A percentile compares a stretch with the other conserved stretches of the same genome.
phyloP scores from a whole-genome alignment of 2,329 filamentous ascomycete genomes.

The Diplodia corticola region DNA sequence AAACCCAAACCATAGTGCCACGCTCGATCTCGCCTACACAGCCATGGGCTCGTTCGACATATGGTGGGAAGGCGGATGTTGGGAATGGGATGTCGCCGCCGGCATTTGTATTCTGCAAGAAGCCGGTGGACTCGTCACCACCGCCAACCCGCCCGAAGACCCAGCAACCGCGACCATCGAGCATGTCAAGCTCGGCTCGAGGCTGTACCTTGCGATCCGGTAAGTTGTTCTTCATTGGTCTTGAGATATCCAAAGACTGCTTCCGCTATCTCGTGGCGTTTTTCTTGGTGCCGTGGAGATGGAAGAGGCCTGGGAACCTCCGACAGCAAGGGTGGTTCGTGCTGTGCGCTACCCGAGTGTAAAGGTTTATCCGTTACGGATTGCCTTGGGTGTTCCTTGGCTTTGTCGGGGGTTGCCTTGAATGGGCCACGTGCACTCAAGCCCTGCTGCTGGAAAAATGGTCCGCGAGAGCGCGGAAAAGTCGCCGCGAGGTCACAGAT shows the following conservation, averaged over 20 bases:
- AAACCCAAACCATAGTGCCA: slow-evolving; percentile 55
- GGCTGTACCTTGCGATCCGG: slow-evolving; percentile 71
- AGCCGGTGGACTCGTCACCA: slow-evolving; percentile 72
- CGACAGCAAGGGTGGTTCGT: neutral
- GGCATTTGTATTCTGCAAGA: slow-evolving; percentile 72
- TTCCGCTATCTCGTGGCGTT: neutral
- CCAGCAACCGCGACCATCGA: slow-evolving; percentile 57
- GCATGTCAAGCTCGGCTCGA: slow-evolving; percentile 63
- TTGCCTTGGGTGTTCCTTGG: neutral
- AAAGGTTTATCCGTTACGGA: slow-evolving; percentile 21
- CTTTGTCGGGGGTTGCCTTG: neutral
- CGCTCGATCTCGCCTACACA: slow-evolving; percentile 71
- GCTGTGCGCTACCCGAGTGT: neutral
- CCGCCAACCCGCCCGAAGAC: slow-evolving; percentile 68
- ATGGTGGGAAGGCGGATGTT: slow-evolving; percentile 81
- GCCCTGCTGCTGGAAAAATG: neutral
- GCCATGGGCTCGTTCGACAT: slow-evolving; percentile 77
- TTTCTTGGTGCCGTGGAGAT: too few relatives aligned
- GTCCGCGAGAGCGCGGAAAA: neutral
- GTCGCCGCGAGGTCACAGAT: neutral
- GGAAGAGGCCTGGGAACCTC: neutral
- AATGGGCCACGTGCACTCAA: neutral
- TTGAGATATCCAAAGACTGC: neutral
- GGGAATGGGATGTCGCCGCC: slow-evolving; percentile 81
- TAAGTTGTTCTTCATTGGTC: slow-evolving; percentile 33